Evolutionary conservation across 306 rosid species (phyloP).

Genomic region (Morella rubra): DNA sequence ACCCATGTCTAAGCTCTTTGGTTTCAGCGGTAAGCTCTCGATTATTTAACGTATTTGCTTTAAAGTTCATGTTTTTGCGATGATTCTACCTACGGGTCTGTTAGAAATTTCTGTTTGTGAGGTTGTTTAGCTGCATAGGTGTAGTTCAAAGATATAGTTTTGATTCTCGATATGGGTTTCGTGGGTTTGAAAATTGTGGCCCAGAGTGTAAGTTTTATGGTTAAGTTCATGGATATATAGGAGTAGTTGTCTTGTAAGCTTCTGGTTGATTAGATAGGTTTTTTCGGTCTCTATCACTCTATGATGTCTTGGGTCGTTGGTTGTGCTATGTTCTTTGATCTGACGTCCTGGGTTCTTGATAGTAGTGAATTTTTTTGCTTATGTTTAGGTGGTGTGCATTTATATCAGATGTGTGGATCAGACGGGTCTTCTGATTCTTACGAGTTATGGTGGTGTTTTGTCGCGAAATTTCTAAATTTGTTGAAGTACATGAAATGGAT

Average conservation of each 20-base stretch:
- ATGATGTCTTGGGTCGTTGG: neutral
- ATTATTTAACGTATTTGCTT: neutral
- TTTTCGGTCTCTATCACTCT: neutral
- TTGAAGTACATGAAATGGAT: constrained; percentile 2
- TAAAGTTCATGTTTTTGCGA: constrained; percentile 8
- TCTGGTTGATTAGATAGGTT: constrained; percentile 8
- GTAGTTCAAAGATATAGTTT: constrained; percentile 14
- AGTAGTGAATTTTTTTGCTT: neutral
- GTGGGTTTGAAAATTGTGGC: neutral
- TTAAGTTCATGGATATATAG: neutral
- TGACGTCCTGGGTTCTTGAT: neutral
- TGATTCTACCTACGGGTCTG: constrained; percentile 9
- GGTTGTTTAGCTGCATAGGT: constrained; percentile 25
- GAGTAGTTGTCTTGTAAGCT: neutral
- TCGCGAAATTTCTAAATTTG: neutral
- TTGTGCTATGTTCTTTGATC: neutral
- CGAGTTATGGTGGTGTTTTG: neutral
- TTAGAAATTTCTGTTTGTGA: constrained; percentile 6
- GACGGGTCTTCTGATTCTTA: neutral
- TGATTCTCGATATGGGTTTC: constrained; percentile 2
- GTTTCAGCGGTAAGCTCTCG: constrained; percentile 64
- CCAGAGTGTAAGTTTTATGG: neutral
- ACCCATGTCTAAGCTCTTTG: constrained; percentile 80
- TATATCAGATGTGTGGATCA: neutral
- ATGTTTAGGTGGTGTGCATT: neutral